Conservation (phyloP, 495 filamentous ascomycete genomes). For the Penicillium parvum region DNA sequence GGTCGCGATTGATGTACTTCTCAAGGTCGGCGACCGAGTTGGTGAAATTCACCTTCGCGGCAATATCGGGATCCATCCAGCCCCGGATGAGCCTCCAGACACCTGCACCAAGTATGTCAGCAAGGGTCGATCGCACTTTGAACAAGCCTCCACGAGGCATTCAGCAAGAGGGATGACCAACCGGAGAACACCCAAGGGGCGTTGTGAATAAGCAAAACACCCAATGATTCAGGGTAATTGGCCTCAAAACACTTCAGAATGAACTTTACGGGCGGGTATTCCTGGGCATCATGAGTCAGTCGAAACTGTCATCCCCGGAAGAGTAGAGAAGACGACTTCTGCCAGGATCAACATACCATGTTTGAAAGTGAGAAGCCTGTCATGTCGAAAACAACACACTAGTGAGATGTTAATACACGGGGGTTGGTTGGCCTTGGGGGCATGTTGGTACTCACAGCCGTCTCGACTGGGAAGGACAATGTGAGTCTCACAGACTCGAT, state of each 20-base stretch:
- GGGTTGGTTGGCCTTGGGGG: constrained; percentile 52
- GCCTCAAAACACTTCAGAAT: constrained; percentile 95
- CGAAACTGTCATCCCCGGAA: no score
- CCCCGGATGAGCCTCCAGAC: constrained; percentile 81
- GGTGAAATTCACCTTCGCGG: constrained; percentile 84
- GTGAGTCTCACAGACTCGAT: constrained; percentile 86
- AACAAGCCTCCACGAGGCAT: not conserved
- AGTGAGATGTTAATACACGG: no score
- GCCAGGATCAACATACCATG: constrained; percentile 62
- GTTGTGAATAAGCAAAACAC: constrained; percentile 82
- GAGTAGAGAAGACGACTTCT: not conserved
- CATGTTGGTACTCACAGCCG: constrained; percentile 60
- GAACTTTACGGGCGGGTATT: constrained; percentile 89
- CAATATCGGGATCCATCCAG: constrained; percentile 91
- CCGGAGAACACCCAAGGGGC: constrained; percentile 88
- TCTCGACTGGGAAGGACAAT: constrained; percentile 72
- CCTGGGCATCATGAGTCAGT: constrained; percentile 41
- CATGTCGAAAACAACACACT: constrained; percentile 92
- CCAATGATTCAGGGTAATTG: constrained; percentile 86
- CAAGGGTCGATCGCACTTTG: not conserved
- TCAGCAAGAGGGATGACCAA: constrained; percentile 20
- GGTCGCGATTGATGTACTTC: constrained; percentile 59
- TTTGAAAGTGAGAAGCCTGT: constrained; percentile 87
- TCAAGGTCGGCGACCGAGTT: constrained; percentile 69
- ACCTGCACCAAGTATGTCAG: constrained; percentile 32